phyloP scores from a whole-genome alignment of 768 basidiomycete species.

The Amyloporia xantha region DNA sequence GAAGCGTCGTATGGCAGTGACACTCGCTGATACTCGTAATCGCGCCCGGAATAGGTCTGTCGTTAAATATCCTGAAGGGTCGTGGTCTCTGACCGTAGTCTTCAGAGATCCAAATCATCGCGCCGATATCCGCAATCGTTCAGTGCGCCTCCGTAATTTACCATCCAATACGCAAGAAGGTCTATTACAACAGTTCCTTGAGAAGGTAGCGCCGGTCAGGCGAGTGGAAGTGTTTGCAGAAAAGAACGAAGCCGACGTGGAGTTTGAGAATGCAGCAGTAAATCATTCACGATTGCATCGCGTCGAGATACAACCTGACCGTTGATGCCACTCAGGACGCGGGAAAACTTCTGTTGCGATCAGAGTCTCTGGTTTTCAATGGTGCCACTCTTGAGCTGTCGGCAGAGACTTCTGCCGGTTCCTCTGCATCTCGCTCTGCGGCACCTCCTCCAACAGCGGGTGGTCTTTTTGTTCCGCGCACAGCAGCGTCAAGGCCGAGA shows the following conservation, averaged over 20 bases:
- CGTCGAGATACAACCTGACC: background rate
- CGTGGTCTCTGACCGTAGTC: background rate
- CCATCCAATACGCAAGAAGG: constrained; percentile 82
- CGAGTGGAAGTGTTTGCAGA: constrained; percentile 72
- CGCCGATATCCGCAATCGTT: constrained; percentile 58
- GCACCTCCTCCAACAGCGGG: constrained; percentile 31
- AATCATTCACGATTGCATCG: constrained; percentile 18
- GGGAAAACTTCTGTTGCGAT: constrained; percentile 65
- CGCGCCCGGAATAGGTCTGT: constrained; percentile 22
- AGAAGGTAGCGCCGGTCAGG: constrained; percentile 65
- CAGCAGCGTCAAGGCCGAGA: constrained; percentile 57
- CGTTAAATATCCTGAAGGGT: background rate
- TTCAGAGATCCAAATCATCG: constrained; percentile 24
- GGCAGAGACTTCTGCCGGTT: constrained; percentile 35
- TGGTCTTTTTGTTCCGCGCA: constrained; percentile 62
- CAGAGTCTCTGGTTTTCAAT: constrained; percentile 67
- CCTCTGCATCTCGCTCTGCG: constrained; percentile 10
- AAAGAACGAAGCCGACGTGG: constrained; percentile 53
- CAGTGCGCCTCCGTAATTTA: constrained; percentile 70
- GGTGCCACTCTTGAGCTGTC: constrained; percentile 52
- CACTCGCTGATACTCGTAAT: constrained; percentile 66
- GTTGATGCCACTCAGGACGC: too few relatives aligned
- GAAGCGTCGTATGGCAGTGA: constrained; percentile 85
- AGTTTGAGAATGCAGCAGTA: constrained; percentile 62
- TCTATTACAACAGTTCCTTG: constrained; percentile 81